Evolutionary conservation across 768 basidiomycete species (phyloP), one percentile per base, ranked within the genome.

Genomic region (Panellus pusillus): DNA sequence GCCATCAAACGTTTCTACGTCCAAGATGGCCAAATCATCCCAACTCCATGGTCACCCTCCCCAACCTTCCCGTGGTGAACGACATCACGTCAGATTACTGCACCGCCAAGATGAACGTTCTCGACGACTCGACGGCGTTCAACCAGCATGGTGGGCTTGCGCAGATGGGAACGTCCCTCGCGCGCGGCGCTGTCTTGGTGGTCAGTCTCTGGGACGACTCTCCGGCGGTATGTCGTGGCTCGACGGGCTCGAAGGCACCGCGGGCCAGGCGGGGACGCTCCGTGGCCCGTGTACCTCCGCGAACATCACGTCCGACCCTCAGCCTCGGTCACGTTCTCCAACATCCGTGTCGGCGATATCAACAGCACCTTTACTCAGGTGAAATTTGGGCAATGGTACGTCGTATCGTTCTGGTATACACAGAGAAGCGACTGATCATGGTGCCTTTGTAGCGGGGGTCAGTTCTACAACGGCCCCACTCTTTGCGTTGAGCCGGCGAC

Each of bases 1-100:
- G 70, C 71, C 61, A 74, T 74, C 66, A 69, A 68, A 44, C 70
- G 70, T 49, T 44, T 73, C 48, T 73, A 73, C 66, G 69, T 74
- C 46, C 72, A 72, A 63, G 63, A 70, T 58, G 70, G 70, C 52
- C 56, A 62, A 44, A 66, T 73, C 49, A 72, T 72, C 64, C 63
- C 61, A 73, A 74, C 68, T 63, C 66, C 35, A 52, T 59, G 20
- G 55, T 63, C 50, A 68, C 62, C 52, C 74, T 63, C 41, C 73
- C 71, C 45, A 70, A 70, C 20, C 57, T 74, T 20, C 49, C 53
- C 51, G 14, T 64, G 38, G 60, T 55, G 59, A 66, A 72, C 68
- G 68, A 66, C 39, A 67, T 74, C 70, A 72, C 69, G 55, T 62
- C 68, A 42, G 63, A 56, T 37, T 70, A 66, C 62, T 74, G 72